Evolutionary conservation across 495 filamentous ascomycete genomes (phyloP).

Genomic region (Copromyces sp.): DNA sequence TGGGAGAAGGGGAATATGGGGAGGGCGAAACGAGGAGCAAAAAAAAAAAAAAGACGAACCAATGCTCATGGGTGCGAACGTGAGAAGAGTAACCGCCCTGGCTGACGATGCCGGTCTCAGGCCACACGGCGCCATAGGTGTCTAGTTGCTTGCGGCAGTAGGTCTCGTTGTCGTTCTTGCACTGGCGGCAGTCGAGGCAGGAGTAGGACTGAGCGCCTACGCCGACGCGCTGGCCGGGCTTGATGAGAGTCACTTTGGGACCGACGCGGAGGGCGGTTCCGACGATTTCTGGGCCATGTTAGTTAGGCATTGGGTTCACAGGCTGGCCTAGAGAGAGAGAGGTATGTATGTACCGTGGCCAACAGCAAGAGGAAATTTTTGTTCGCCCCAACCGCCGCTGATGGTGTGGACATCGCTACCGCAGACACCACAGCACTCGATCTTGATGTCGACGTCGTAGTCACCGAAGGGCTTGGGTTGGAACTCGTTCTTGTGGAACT

Average conservation of each 20-base stretch:
- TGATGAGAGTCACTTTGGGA: conserved; percentile 43
- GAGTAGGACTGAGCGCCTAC: conserved; percentile 47
- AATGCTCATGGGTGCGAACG: conserved; percentile 45
- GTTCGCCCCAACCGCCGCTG: conserved; percentile 44
- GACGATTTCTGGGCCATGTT: conserved; percentile 26
- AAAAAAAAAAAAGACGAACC: conserved; percentile 18
- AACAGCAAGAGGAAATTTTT: conserved; percentile 42
- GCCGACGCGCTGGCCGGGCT: conserved; percentile 45
- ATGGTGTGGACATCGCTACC: conserved; percentile 49
- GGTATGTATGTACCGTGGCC: conserved; percentile 33
- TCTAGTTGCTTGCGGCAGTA: conserved; percentile 47
- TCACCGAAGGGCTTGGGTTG: conserved; percentile 48
- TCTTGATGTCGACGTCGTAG: conserved; percentile 49
- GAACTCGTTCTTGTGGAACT: conserved; percentile 48
- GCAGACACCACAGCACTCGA: conserved; percentile 46
- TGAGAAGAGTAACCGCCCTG: conserved; percentile 48
- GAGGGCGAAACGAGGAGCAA: neutral
- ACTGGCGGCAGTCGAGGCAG: conserved; percentile 45
- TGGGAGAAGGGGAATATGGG: neutral
- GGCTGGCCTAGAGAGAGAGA: neutral
- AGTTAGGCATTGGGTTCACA: neutral
- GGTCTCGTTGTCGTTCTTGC: conserved; percentile 50
- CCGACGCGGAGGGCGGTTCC: conserved; percentile 44
- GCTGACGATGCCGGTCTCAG: conserved; percentile 40
- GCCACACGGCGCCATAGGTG: conserved; percentile 45